Evolutionary conservation across 768 basidiomycete genomes (phyloP), one percentile per base, ranked within the genome.

Genomic region (Boletus rex-veris): DNA sequence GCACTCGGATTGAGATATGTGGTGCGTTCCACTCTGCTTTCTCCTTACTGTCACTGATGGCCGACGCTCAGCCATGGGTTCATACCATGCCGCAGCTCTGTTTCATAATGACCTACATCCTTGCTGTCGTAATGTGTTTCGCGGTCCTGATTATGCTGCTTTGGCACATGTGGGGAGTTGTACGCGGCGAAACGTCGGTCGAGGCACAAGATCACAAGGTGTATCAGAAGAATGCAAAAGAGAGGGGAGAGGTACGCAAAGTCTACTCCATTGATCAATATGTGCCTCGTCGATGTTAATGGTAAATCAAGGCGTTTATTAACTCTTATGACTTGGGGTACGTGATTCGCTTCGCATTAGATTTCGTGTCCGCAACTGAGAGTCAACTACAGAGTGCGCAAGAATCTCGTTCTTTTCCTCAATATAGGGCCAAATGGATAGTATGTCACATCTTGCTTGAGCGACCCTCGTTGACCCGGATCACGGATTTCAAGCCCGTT

Each of bases 291-390:
- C 16, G 33, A 40, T 26, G 38, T 36, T 41, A 12, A 57, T 42
- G 35, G 41, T 21, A 30, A 24, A 26, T 56, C 12, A 37, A 91
- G 90, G 75, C 74, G 2, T 98, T 94, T 63, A 77, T 92, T 11
- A 98, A 98, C 63, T 92, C 89, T 2, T 99, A 93, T 66, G 90
- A 98, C 67, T 74, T 96, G 5, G 96, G 94, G 81, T 86, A 65
- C 39, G 78, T 64, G 26, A 11, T 49, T 52, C 26, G 7, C 18
- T 48, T 52, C n/a, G 11, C 12, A 14, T n/a, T 9, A 24, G 21
- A 14, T 45, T 42, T 42, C 19, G 16, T 26, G 8, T 31, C 19
- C 24, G 15, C 31, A 11, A 30, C 58, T 10, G 36, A 52, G 15
- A 10, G 7, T 19, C 4, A 9, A 14, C 37, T 15, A 38, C 42